Base-by-base conservation (phyloP, 768 basidiomycete species). In the Pisolithus albus region DNA sequence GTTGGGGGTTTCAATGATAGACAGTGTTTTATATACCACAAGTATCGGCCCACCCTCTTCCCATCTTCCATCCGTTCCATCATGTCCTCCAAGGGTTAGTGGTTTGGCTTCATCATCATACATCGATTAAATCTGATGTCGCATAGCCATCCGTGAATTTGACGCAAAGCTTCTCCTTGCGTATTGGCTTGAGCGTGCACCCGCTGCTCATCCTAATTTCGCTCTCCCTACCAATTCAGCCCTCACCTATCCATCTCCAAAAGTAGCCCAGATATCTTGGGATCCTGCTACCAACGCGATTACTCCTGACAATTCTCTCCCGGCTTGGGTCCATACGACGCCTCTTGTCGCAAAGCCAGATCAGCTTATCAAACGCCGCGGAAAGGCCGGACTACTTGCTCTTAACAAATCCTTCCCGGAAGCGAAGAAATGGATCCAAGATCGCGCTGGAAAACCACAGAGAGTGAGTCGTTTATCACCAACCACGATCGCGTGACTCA, bases 331-430 rank as follows among this genome's bases (percentile, higher is more conserved):
- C 34, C 84, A 82, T 73, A 81, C 77, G 59, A 82, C 68, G 59
- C 90, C 91, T 77, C 89, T 95, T 68, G 93, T 96, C 63, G 93
- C 84, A 16, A 96, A 96, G 75, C 93, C 93, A 23, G 93, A 95
- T 75, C 93, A 96, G 75, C 86, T 98, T 71, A 98, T 98, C 83
- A 99, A 98, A 78, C 88, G 96, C 58, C 89, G 96, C 56, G 96
- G 96, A 64, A 99, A 99, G 80, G 92, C 92, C 19, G 96, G 96
- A 58, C 80, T 99, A 13, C 82, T 99, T 56, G 84, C 84, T 34
- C 79, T 99, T 59, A 97, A 98, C 84, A 94, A 94, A 75, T 76
- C 78, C 21, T 96, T 89, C 90, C 76, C 84, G 36, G 88, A 87
- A 62, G 90, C 90, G 19, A 89, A 81, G 65, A 70, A 78, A 46